Conservation (phyloP, 805 yeast genomes). For the Blastobotrys parvus region DNA sequence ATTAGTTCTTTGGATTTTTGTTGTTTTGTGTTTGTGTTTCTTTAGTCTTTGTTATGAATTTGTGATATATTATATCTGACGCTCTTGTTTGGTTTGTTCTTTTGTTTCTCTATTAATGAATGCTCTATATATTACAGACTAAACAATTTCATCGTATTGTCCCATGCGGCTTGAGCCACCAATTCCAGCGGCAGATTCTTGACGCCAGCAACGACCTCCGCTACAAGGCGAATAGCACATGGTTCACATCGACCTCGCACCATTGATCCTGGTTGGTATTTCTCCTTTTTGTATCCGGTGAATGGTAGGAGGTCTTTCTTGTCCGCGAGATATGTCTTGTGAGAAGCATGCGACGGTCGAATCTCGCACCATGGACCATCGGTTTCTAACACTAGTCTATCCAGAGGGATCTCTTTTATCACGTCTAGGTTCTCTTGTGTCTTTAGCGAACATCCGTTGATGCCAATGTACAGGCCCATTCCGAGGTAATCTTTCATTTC, state of each 20-base stretch:
- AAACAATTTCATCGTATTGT: conserved; percentile 43
- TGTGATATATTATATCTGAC: no score
- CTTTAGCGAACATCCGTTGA: conserved; percentile 90
- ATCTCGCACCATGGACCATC: conserved; percentile 99
- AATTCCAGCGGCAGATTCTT: conserved; percentile 35
- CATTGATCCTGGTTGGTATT: conserved; percentile 37
- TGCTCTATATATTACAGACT: conserved; percentile 13
- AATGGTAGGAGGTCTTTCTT: conserved; percentile 38
- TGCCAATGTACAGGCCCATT: conserved; percentile 62
- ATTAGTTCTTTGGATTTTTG: no score
- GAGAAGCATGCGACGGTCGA: conserved; percentile 71
- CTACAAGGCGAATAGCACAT: conserved; percentile 73
- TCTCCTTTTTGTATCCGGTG: conserved; percentile 58
- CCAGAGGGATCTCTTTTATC: conserved; percentile 58
- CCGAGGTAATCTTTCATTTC: conserved; percentile 54
- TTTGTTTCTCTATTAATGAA: no score
- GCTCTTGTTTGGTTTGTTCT: no score
- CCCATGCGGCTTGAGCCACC: conserved; percentile 43
- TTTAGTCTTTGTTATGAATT: no score
- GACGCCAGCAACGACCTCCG: conserved; percentile 52
- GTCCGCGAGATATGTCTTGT: conserved; percentile 35
- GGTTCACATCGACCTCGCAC: conserved; percentile 91
- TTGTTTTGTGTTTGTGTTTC: no score
- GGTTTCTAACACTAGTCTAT: conserved; percentile 73
- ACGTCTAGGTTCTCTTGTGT: conserved; percentile 65